Base-by-base conservation (phyloP, 768 basidiomycete species). In the Paxillus involutus region DNA sequence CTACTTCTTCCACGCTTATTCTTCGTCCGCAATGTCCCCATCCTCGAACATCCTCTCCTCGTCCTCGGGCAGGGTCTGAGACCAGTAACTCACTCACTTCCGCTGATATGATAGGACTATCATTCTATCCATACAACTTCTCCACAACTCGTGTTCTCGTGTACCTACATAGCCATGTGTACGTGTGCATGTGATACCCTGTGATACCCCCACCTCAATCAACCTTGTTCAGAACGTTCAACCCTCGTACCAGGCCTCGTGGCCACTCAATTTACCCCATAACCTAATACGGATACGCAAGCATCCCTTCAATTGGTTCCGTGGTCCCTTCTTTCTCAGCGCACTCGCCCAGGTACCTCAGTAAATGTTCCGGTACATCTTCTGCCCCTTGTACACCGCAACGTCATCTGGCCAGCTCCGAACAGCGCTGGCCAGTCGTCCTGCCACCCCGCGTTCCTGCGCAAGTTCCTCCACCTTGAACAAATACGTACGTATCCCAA, bases 401-500 rank as follows among this genome's bases (percentile, higher is more conserved):
- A 89, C 82, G 56, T 85, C 85, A 17, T 73, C 75, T 6, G 83
- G 81, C 86, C 88, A 89, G 58, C 81, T 81, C 53, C 80, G 70
- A 47, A 89, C 70, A 6, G 85, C 85, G 46, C 80, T 80, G 13
- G 82, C 86, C 63, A 90, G 69, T 47, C 88, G 72, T 32, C 78
- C 82, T 0, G 86, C 77, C 11, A 86, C 80, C 0, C 82, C 86
- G 8, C 71, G 71, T 65, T 89, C 89, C 49, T 69, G 61, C 13
- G 61, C 72, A 1, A 89, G 67, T 37, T 79, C 77, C 21, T 73
- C 76, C 35, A 88, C 65, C 19, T 80, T 80, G 40, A 77, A 78
- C 51, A 84, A 48, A 69, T 88, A 88, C 45, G 83, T 84, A 37
- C 87, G 76, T 61, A 89, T 85, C 49, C 83, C 85, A 66, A 91